Conservation (phyloP, 768 basidiomycete species). For the Hygrophoropsis aurantiaca region DNA sequence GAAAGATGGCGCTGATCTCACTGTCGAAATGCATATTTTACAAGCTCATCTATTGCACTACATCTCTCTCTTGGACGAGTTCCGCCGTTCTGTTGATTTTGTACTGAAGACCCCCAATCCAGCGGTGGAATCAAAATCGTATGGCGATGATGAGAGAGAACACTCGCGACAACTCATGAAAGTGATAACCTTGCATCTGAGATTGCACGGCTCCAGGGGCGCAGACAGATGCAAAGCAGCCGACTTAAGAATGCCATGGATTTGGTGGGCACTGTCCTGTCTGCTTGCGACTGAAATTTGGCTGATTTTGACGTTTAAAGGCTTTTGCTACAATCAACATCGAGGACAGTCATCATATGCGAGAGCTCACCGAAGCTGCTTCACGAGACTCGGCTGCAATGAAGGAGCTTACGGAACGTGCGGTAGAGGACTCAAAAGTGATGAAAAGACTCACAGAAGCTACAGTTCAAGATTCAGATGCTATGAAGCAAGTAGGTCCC, state of each 20-base stretch:
- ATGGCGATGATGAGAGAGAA: slow-evolving; percentile 10
- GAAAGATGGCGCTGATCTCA: slow-evolving; percentile 38
- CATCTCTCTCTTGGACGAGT: slow-evolving; percentile 46
- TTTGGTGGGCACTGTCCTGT: slow-evolving; percentile 4
- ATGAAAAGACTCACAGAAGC: slow-evolving; percentile 48
- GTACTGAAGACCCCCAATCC: slow-evolving; percentile 45
- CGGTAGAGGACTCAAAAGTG: slow-evolving; percentile 16
- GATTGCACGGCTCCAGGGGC: slow-evolving; percentile 33
- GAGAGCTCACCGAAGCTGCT: slow-evolving; percentile 7
- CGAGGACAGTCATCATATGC: slow-evolving; percentile 36
- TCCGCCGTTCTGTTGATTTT: slow-evolving; percentile 45
- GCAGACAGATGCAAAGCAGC: slow-evolving; percentile 10
- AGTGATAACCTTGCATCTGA: slow-evolving; percentile 30
- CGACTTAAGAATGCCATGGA: slow-evolving; percentile 17
- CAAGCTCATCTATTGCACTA: slow-evolving; percentile 53
- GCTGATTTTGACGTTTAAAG: slow-evolving; percentile 26
- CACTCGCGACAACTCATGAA: slow-evolving; percentile 26
- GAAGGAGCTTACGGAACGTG: neutral
- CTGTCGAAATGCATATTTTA: slow-evolving; percentile 49
- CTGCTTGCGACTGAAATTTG: neutral
- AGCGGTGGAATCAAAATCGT: slow-evolving; percentile 27
- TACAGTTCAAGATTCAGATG: slow-evolving; percentile 30
- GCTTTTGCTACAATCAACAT: slow-evolving; percentile 57
- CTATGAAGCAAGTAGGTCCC: slow-evolving; percentile 21
- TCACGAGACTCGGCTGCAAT: slow-evolving; percentile 11